A percentile compares a stretch with the other conserved stretches of the same genome.
These are phyloP conservation scores for Thalassiosira profunda DNA, from an alignment of 108 stramenopile genomes.

Conservation along the genomic window DNA sequence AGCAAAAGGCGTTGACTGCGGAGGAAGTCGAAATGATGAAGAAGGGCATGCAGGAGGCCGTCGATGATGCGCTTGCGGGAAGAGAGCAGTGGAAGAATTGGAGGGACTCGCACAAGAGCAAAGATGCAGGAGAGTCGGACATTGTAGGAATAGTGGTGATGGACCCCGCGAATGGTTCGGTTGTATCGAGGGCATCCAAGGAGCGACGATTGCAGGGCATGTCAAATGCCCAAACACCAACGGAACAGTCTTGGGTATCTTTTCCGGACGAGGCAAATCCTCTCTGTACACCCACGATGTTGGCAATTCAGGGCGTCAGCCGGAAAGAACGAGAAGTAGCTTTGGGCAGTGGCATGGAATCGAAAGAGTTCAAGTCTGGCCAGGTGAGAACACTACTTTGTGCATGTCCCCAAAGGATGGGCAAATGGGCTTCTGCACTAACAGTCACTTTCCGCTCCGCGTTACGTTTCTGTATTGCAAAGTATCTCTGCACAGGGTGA, in stretches of 20 bases:
- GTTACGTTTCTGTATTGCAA: neutral
- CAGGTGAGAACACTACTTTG: slow-evolving; percentile 22
- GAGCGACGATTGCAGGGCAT: slow-evolving; percentile 25
- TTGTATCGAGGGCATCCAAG: slow-evolving; percentile 43
- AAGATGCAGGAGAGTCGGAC: neutral
- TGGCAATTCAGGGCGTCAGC: slow-evolving; percentile 85
- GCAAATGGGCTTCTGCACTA: neutral
- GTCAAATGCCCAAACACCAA: neutral
- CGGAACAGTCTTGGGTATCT: neutral
- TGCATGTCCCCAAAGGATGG: too few relatives aligned
- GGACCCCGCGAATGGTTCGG: slow-evolving; percentile 30
- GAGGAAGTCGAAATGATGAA: slow-evolving; percentile 47
- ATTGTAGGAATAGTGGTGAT: slow-evolving; percentile 55
- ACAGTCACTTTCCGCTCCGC: neutral
- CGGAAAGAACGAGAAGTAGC: slow-evolving; percentile 67
- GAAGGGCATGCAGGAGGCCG: slow-evolving; percentile 35
- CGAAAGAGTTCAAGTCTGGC: slow-evolving; percentile 30
- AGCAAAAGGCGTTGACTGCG: slow-evolving; percentile 43
- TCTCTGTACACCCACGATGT: slow-evolving; percentile 63
- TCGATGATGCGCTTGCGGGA: slow-evolving; percentile 42
- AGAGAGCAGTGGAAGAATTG: slow-evolving; percentile 12
- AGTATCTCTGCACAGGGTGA: slow-evolving; percentile 84
- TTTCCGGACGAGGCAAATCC: slow-evolving; percentile 55
- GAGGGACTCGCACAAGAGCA: neutral
- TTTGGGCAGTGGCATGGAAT: slow-evolving; percentile 50